Conservation (phyloP, 2,329 filamentous ascomycete species). For the Epichloe typhina region DNA sequence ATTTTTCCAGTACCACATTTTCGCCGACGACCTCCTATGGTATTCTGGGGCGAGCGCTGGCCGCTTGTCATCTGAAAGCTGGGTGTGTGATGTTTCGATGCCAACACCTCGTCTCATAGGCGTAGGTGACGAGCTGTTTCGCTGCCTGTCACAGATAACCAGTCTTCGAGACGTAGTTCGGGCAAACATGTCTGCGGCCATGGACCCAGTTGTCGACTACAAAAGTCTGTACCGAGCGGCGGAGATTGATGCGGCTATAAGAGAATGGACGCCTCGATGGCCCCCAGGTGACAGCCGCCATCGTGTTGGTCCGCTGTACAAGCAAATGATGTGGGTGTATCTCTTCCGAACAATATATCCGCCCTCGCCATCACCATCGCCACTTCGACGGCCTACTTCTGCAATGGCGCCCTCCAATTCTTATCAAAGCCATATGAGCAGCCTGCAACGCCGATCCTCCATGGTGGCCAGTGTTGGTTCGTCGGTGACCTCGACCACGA, state of each 20-base stretch:
- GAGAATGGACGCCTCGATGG: constrained; percentile 58
- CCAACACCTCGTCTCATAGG: constrained; percentile 53
- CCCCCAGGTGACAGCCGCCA: constrained; percentile 43
- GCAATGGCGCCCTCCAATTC: constrained; percentile 14
- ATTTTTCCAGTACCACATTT: constrained; percentile 77
- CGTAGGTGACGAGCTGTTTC: constrained; percentile 70
- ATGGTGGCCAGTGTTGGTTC: constrained; percentile 19
- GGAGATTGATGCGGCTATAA: constrained; percentile 61
- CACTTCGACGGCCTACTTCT: constrained; percentile 18
- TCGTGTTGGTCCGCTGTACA: constrained; percentile 44
- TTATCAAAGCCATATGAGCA: constrained; percentile 9
- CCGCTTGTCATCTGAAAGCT: constrained; percentile 29
- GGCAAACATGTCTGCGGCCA: constrained; percentile 44
- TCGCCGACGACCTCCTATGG: constrained; percentile 48
- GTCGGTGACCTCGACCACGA: neutral
- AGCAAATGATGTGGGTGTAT: constrained; percentile 55
- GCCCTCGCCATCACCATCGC: constrained; percentile 26
- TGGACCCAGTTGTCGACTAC: constrained; percentile 61
- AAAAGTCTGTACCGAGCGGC: constrained; percentile 58
- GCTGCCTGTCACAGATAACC: constrained; percentile 66
- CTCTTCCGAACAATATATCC: constrained; percentile 49
- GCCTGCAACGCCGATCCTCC: constrained; percentile 18
- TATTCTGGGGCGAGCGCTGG: constrained; percentile 26
- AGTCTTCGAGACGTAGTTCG: constrained; percentile 64
- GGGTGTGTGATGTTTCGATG: constrained; percentile 28